Base-by-base conservation (phyloP, 768 basidiomycete species). In the Russula olivacea region DNA sequence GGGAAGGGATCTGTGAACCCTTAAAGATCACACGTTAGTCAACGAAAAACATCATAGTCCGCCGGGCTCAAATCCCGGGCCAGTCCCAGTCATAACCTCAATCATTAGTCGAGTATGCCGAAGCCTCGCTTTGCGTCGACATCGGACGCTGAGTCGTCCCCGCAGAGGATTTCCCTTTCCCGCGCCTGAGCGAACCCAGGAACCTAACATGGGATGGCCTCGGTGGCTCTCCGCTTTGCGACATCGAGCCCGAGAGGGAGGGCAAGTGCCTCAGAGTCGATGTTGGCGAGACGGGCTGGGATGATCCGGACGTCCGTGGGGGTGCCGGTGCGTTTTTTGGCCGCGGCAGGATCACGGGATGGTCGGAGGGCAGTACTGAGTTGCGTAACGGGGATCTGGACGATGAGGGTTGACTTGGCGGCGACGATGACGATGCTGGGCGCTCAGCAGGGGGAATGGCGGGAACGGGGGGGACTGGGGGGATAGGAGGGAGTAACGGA, bases 181-280 rank as follows among this genome's bases (percentile, higher is more conserved):
- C 9, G 21, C 19, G 57, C 49, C 71, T 40, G 1, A 40, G 69
- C 21, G 69, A 66, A 23, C 68, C 62, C 19, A 72, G 49, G 21
- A 70, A 69, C 52, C 67, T 53, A 21, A 68, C 70, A 12, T 67
- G 71, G 47, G 12, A 0, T 0, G 76, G 74, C 65, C 78, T 77
- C 10, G 14, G 2, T 72, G 76, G 63, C 74, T 78, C 60, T 71
- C 74, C 11, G 71, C 69, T n/a, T 38, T 71, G 61, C 14, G 76
- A 77, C 23, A 63, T 68, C 9, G 75, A 71, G 67, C 74, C 76
- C 63, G 74, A 66, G 36, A 71, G 73, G 10, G 76, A 74, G 40
- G 68, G 68, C 64, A 68, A 68, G 38, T 70, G 68, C 7, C 41
- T 48, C 12, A 69, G 58, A 49, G 19, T 34, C n/a, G 66, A 63